phyloP scores from a whole-genome alignment of 2,329 filamentous ascomycete genomes.

The Colletotrichum agaves region DNA sequence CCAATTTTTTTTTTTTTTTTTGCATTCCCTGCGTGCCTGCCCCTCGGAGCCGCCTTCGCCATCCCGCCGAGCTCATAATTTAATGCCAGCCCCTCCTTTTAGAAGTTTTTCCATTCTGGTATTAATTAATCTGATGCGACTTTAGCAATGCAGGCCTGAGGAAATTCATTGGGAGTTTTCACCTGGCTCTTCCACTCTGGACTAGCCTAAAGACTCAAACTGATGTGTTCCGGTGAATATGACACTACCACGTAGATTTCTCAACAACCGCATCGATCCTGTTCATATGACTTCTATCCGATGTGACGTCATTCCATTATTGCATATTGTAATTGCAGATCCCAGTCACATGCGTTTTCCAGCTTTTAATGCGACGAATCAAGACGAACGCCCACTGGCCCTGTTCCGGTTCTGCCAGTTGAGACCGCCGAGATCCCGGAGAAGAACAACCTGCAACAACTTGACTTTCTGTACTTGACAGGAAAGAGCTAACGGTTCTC shows the following conservation, averaged over 20 bases:
- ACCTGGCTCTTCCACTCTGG: neutral
- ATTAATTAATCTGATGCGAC: neutral
- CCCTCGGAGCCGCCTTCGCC: conserved; percentile 21
- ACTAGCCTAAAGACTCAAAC: neutral
- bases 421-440: conserved; percentile 4
- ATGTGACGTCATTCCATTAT: conserved; percentile 12
- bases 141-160: neutral
- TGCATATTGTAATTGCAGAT: neutral
- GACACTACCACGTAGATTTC: neutral
- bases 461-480: neutral
- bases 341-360: conserved; percentile 4
- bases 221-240: neutral
- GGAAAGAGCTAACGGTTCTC: neutral
- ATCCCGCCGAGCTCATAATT: neutral
- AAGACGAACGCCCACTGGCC: conserved; percentile 4
- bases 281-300: neutral
- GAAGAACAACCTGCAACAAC: neutral
- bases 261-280: neutral
- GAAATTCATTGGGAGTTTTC: neutral
- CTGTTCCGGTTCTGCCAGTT: conserved; percentile 13
- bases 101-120: conserved; percentile 19
- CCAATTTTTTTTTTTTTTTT: conserved; percentile 17
- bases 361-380: conserved; percentile 1
- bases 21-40: neutral
- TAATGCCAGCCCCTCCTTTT: conserved; percentile 32